Evolutionary conservation across 2,329 filamentous ascomycete genomes (phyloP).

Genomic region (Fusarium globosum): DNA sequence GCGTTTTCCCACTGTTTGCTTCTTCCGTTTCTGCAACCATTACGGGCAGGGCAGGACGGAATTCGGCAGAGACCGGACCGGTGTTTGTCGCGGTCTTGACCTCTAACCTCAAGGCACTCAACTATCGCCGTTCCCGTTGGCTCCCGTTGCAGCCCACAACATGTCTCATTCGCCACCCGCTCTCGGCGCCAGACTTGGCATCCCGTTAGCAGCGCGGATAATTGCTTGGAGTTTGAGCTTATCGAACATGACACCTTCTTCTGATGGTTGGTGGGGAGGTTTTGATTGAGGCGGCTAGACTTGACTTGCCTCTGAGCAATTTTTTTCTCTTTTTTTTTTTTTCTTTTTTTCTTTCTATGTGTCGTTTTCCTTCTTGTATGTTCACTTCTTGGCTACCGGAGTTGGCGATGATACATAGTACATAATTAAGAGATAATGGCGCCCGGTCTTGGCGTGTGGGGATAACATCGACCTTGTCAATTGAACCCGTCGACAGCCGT

Average conservation of each 20-base stretch:
- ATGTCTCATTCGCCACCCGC: constrained; percentile 29
- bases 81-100: constrained; percentile 5
- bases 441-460: constrained; percentile 1
- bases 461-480: constrained; percentile 23
- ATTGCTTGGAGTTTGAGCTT: constrained; percentile 21
- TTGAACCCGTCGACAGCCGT: constrained; percentile 12
- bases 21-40: constrained; percentile 26
- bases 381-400: constrained; percentile 15
- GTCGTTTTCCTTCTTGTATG: neutral
- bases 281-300: constrained; percentile 12
- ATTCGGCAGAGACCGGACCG: constrained; percentile 31
- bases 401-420: constrained; percentile 8
- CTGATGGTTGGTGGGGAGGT: constrained; percentile 12
- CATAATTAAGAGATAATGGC: neutral
- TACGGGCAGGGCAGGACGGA: constrained; percentile 5
- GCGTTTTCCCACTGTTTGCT: constrained; percentile 7
- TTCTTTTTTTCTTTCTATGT: no score
- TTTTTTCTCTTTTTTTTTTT: neutral
- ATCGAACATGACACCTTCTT: constrained; percentile 21
- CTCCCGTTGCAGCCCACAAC: constrained; percentile 20
- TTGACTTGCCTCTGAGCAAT: constrained; percentile 11
- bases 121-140: constrained; percentile 26
- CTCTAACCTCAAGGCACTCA: neutral
- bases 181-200: constrained; percentile 28
- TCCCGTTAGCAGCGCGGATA: constrained; percentile 16